A percentile compares a stretch with the other conserved stretches of the same genome.
Evolutionary conservation across 306 rosid species (phyloP).

Genomic region (Rosa lucieae): DNA sequence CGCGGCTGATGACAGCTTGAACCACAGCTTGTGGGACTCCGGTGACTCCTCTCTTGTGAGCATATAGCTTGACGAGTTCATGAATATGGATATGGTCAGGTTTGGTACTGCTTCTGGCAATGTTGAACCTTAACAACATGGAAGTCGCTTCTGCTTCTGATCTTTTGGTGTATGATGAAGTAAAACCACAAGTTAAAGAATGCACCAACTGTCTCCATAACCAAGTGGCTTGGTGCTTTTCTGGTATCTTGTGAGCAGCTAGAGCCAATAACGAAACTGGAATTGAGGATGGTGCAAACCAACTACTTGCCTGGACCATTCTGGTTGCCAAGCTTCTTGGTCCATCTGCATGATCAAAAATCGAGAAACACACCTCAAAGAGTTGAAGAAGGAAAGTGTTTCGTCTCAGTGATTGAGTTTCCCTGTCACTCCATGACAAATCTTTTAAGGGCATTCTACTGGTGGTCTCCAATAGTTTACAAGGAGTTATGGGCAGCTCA

Average conservation of each 20-base stretch:
- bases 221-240: slow-evolving; percentile 45
- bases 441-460: slow-evolving; percentile 85
- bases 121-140: slow-evolving; percentile 68
- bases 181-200: slow-evolving; percentile 56
- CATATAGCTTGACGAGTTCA: slow-evolving; percentile 61
- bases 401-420: slow-evolving; percentile 45
- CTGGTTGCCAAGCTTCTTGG: slow-evolving; percentile 85
- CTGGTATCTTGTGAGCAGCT: slow-evolving; percentile 73
- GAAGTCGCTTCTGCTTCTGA: slow-evolving; percentile 85
- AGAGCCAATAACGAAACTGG: slow-evolving; percentile 57
- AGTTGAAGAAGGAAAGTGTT: slow-evolving; percentile 76
- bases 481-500: slow-evolving; percentile 81
- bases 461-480: slow-evolving; percentile 70
- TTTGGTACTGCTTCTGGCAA: slow-evolving; percentile 65
- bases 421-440: slow-evolving; percentile 64
- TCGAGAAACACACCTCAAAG: slow-evolving; percentile 85
- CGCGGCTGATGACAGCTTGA: slow-evolving; percentile 59
- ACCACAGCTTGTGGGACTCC: slow-evolving; percentile 76
- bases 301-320: slow-evolving; percentile 80
- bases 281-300: slow-evolving; percentile 80
- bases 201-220: slow-evolving; percentile 52
- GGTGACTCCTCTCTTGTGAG: slow-evolving; percentile 53
- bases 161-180: slow-evolving; percentile 57
- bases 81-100: slow-evolving; percentile 55
- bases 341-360: slow-evolving; percentile 87